Evolutionary conservation across 257 asterid species (phyloP), one percentile per base, ranked within the genome.

Genomic region (Thymus mandschuricus): DNA sequence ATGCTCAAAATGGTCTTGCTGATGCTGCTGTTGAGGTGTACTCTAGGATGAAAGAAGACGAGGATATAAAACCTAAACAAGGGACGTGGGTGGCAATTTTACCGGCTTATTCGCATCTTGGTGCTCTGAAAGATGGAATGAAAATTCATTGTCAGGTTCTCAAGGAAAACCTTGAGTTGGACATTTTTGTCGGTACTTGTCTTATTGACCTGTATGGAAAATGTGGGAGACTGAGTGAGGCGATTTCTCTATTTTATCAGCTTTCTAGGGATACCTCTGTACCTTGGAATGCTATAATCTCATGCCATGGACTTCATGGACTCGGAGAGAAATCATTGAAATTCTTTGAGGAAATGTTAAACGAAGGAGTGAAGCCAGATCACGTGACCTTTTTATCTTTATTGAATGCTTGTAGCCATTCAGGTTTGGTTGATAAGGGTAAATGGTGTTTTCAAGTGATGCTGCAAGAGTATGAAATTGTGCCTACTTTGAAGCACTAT

Each of bases 1-100:
- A 85, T 82, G 84, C 96, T 65, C 98, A 92, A 75, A 92, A 92
- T 67, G 98, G 97, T 72, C 80, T 86, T 34, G 96, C 96, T 30
- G 83, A 81, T 38, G 92, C 88, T 75, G 92, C 96, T 61, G 71
- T 82, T 63, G 86, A 80, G 61, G 52, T 81, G 34, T 88, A 81
- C 81, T 33, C 12, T 70, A 75, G 45, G 72, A 83, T 84, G 94
- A 81, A 78, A 78, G 83, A 80, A 38, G 64, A 70, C 5, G 79
- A 75, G 30, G 72, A 60, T 71, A 34, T 81, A 43, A 73, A 21
- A 52, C 94, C 94, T 71, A 82, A 81, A 66, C 86, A 81, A 77
- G 93, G 86, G 68, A 87, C 96, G 4, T 91, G 92, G 90, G 94
- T 85, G 52, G 75, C 94, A 51, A 72, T 91, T 77, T 71, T 91